Conservation (phyloP, 176 grass and related monocot species). For the Carex parvula region DNA sequence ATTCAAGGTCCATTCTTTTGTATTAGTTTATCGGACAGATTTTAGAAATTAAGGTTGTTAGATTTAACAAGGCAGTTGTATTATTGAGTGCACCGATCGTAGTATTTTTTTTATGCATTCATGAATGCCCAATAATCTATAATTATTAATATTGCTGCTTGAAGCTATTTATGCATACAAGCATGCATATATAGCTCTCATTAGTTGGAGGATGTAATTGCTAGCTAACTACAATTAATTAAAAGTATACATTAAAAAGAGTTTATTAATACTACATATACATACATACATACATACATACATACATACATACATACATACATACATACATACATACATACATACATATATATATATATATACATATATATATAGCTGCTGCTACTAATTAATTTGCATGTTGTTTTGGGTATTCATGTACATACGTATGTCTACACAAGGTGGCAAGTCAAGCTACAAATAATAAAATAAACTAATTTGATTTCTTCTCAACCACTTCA, state of each 20-base stretch:
- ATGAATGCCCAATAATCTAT: neutral
- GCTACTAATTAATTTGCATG: neutral
- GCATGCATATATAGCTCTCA: neutral
- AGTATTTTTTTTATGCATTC: neutral
- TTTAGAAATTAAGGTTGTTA: neutral
- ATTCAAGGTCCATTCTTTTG: neutral
- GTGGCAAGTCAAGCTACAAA: slow-evolving; percentile 30
- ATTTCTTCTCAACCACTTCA: slow-evolving; percentile 62
- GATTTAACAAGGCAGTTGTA: neutral
- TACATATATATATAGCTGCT: neutral
- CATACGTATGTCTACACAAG: slow-evolving; percentile 27
- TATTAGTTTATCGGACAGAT: neutral
- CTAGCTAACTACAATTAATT: neutral
- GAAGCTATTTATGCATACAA: neutral
- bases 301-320: too few relatives aligned
- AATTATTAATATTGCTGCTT: neutral
- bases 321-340: too few relatives aligned
- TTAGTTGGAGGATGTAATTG: neutral
- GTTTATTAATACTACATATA: neutral
- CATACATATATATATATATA: too few relatives aligned
- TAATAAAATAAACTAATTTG: slow-evolving; percentile 29
- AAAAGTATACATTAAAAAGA: neutral
- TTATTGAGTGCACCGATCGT: neutral
- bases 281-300: neutral
- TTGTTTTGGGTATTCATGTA: slow-evolving; percentile 21